Conservation (phyloP, 176 grass and related monocot species). For the Oryza rufipogon region DNA sequence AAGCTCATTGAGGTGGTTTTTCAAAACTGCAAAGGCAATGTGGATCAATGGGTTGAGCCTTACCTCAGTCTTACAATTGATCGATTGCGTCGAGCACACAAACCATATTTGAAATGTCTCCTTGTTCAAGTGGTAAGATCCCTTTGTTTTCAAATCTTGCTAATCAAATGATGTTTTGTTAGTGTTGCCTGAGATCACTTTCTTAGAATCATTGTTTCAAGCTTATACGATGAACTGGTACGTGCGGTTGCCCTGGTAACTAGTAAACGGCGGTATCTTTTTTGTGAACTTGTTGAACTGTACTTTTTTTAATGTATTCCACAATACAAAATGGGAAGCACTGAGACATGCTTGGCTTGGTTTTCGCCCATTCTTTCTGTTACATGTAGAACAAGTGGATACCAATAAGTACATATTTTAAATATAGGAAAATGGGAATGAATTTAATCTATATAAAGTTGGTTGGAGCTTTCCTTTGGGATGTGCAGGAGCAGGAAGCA, state of each 20-base stretch:
- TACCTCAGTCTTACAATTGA: constrained; percentile 77
- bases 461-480: no score
- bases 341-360: background rate
- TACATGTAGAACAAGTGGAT: background rate
- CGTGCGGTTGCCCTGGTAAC: background rate
- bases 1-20: constrained; percentile 93
- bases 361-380: background rate
- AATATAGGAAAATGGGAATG: no score
- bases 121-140: constrained; percentile 81
- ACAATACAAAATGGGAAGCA: background rate
- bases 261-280: background rate
- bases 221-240: background rate
- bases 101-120: constrained; percentile 80
- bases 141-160: background rate
- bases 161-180: background rate
- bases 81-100: constrained; percentile 61
- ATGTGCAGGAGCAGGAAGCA: no score
- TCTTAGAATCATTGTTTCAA: background rate
- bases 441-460: no score
- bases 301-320: background rate
- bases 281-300: background rate
- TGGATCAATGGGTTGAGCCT: constrained; percentile 83
- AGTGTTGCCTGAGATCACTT: background rate
- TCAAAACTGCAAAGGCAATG: constrained; percentile 86
- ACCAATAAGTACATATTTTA: background rate